Percentiles rank a stretch among this genome's conserved stretches.
phyloP scores from a whole-genome alignment of 345 rosid species.

The Pistacia vera region DNA sequence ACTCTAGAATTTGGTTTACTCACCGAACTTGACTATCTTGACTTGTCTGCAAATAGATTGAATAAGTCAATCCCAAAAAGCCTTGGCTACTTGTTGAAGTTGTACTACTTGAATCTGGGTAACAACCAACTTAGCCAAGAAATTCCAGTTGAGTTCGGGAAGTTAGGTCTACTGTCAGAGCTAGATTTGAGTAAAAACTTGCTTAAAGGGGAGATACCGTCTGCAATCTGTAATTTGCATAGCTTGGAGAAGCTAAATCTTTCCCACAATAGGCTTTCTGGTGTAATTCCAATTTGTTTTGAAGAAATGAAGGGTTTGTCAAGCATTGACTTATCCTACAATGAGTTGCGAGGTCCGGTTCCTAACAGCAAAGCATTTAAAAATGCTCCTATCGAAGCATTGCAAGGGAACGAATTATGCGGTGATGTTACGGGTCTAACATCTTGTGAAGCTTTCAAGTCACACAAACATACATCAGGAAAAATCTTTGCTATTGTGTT shows the following conservation, averaged over 20 bases:
- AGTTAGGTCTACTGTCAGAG: not conserved
- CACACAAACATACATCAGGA: not conserved
- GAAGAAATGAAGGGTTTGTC: conserved; percentile 7
- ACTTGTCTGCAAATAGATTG: not conserved
- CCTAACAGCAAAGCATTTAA: not conserved
- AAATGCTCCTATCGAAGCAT: not conserved
- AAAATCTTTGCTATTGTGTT: not conserved
- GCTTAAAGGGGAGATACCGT: conserved; percentile 32
- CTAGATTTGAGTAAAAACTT: conserved; percentile 35
- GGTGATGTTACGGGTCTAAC: not conserved
- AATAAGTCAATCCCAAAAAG: not conserved
- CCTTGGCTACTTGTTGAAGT: conserved; percentile 9
- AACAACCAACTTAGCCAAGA: conserved; percentile 21
- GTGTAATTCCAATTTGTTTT: conserved; percentile 24
- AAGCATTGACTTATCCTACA: conserved; percentile 29
- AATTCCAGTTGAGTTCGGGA: conserved; percentile 23
- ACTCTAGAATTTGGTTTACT: not conserved
- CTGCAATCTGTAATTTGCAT: not conserved
- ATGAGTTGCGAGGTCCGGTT: not conserved
- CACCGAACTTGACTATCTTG: not conserved
- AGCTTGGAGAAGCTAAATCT: conserved; percentile 26
- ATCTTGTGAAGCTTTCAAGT: not conserved
- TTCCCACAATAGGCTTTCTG: conserved; percentile 34
- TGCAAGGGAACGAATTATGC: not conserved
- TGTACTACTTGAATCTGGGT: conserved; percentile 32